A percentile compares a stretch with the other conserved stretches of the same genome.
phyloP scores from a whole-genome alignment of 306 rosid species.

The Neltuma alba region DNA sequence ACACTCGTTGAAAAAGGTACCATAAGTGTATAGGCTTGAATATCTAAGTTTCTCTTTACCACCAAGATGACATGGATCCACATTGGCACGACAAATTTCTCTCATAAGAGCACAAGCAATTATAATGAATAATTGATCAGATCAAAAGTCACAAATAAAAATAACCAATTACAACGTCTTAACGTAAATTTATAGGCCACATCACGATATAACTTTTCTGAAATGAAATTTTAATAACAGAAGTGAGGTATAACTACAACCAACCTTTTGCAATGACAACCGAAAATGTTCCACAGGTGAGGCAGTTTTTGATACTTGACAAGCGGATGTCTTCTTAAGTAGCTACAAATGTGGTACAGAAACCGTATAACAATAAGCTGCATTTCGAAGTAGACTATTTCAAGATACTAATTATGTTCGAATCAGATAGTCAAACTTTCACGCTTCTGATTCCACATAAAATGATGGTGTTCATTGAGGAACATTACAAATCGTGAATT shows the following conservation, averaged over 20 bases:
- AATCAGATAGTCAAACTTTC: conserved; percentile 29
- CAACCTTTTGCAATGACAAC: conserved; percentile 75
- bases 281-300: conserved; percentile 88
- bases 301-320: conserved; percentile 82
- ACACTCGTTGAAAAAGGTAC: too few species aligned
- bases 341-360: conserved; percentile 77
- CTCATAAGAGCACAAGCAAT: conserved; percentile 8
- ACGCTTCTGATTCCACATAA: conserved; percentile 6
- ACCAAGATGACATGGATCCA: conserved; percentile 1
- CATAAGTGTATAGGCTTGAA: too few species aligned
- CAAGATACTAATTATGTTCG: conserved; percentile 38
- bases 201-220: not conserved
- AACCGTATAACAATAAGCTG: conserved; percentile 70
- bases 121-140: not conserved
- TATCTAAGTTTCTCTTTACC: not conserved
- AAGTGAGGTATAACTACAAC: conserved; percentile 28
- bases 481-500: not conserved
- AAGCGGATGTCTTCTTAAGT: conserved; percentile 81
- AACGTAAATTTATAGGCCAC: not conserved
- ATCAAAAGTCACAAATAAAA: conserved; percentile 13
- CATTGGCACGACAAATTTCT: not conserved
- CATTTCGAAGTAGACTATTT: conserved; percentile 59
- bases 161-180: not conserved
- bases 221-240: not conserved
- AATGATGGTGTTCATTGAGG: not conserved